Percentiles rank a stretch among this genome's conserved stretches.
Evolutionary conservation across 1,139 yeast species (phyloP).

Genomic region (Torulaspora pretoriensis): DNA sequence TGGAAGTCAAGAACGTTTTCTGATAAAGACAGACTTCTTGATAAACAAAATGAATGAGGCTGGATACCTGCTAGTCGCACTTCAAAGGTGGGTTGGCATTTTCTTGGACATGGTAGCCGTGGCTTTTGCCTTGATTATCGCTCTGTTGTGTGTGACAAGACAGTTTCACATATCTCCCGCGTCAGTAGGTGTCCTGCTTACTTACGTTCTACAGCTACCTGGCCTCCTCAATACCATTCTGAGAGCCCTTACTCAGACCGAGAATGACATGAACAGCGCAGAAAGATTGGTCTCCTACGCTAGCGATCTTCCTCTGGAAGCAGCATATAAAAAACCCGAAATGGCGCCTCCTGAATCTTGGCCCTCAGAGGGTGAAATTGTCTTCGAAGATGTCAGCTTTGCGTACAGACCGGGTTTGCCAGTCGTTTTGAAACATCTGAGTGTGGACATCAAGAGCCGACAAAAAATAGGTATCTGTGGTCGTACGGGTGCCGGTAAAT

Average conservation of each 20-base stretch:
- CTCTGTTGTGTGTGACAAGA: slow-evolving; percentile 61
- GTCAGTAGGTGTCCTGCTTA: slow-evolving; percentile 67
- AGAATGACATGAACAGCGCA: slow-evolving; percentile 81
- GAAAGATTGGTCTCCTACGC: slow-evolving; percentile 76
- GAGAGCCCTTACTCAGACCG: slow-evolving; percentile 61
- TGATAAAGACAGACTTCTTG: slow-evolving; percentile 45
- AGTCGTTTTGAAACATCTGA: slow-evolving; percentile 56
- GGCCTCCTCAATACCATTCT: slow-evolving; percentile 49
- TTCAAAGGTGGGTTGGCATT: slow-evolving; percentile 76
- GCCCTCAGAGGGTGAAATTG: slow-evolving; percentile 58
- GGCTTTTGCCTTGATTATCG: slow-evolving; percentile 43
- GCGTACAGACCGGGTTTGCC: slow-evolving; percentile 77
- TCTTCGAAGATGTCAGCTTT: slow-evolving; percentile 55
- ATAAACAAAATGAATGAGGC: slow-evolving; percentile 70
- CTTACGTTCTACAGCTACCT: slow-evolving; percentile 56
- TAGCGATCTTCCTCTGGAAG: slow-evolving; percentile 61
- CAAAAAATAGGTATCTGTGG: slow-evolving; percentile 62
- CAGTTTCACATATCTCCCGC: slow-evolving; percentile 63
- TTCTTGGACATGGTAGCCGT: slow-evolving; percentile 56
- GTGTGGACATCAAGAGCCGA: slow-evolving; percentile 44
- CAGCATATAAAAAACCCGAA: slow-evolving; percentile 50
- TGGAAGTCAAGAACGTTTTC: slow-evolving; percentile 48
- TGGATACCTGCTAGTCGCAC: slow-evolving; percentile 58
- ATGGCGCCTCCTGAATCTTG: slow-evolving; percentile 53
- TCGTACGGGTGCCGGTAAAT: slow-evolving; percentile 63